Conservation (phyloP, 2,329 filamentous ascomycete species). For the Neurospora sp. region DNA sequence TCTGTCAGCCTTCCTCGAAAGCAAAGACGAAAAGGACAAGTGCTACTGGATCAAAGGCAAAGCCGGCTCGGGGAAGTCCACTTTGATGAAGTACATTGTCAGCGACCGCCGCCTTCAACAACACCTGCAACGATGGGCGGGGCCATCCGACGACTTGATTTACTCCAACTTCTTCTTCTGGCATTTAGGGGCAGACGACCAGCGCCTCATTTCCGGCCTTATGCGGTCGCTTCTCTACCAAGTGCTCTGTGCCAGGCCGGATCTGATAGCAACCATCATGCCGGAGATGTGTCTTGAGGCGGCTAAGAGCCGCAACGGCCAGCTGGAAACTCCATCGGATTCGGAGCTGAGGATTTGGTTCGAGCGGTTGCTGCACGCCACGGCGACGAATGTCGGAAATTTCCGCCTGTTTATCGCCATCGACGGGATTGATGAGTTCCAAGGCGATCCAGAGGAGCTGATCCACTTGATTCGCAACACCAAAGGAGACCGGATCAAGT, state of each 20-base stretch:
- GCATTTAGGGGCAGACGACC: constrained; percentile 20
- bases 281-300: background rate
- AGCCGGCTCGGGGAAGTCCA: constrained; percentile 32
- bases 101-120: background rate
- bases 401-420: background rate
- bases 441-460: background rate
- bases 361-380: background rate
- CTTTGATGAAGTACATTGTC: constrained; percentile 28
- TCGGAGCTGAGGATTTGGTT: background rate
- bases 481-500: constrained; percentile 15
- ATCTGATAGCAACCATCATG: constrained; percentile 8
- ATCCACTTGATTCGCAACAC: background rate
- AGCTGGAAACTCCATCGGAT: background rate
- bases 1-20: background rate
- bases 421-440: constrained; percentile 4
- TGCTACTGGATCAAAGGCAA: constrained; percentile 29
- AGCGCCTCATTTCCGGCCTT: constrained; percentile 27
- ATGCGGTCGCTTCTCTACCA: constrained; percentile 24
- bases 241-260: constrained; percentile 13
- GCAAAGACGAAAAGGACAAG: background rate
- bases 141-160: constrained; percentile 7
- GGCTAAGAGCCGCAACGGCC: background rate
- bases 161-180: constrained; percentile 27
- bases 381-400: background rate
- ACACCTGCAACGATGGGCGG: constrained; percentile 20